Evolutionary conservation across 2,329 filamentous ascomycete genomes (phyloP).

Genomic region (Ascochyta koolunga): DNA sequence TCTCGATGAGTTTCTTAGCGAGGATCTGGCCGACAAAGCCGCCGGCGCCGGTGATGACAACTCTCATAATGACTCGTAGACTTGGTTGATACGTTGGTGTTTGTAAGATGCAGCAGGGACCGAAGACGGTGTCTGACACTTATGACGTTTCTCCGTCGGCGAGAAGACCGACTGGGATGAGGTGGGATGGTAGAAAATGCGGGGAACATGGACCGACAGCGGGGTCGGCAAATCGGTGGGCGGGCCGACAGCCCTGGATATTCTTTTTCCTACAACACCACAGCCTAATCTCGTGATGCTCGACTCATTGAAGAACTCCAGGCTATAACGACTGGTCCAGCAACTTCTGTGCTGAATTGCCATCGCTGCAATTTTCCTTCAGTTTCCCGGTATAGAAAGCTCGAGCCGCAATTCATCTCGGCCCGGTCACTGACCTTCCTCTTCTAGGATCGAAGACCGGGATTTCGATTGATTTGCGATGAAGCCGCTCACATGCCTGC

Average conservation of each 20-base stretch:
- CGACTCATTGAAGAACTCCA: neutral
- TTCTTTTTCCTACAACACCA: slow-evolving; percentile 7
- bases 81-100: neutral
- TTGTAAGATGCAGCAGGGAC: neutral
- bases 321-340: neutral
- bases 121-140: neutral
- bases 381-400: slow-evolving; percentile 8
- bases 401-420: slow-evolving; percentile 1
- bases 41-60: slow-evolving; percentile 68
- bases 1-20: slow-evolving; percentile 60
- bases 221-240: slow-evolving; percentile 14
- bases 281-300: neutral
- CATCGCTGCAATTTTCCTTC: slow-evolving; percentile 1
- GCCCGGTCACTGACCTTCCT: neutral
- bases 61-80: slow-evolving; percentile 35
- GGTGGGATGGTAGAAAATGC: slow-evolving; percentile 2
- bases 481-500: slow-evolving; percentile 9
- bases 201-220: slow-evolving; percentile 7
- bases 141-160: slow-evolving; percentile 14
- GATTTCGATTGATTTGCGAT: slow-evolving; percentile 7
- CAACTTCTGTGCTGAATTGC: neutral
- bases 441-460: slow-evolving; percentile 9
- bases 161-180: slow-evolving; percentile 12
- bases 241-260: slow-evolving; percentile 7
- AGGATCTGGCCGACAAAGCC: slow-evolving; percentile 70